These are phyloP conservation scores for Passiflora organensis DNA, from an alignment of 345 rosid genomes.

Conservation along the genomic window DNA sequence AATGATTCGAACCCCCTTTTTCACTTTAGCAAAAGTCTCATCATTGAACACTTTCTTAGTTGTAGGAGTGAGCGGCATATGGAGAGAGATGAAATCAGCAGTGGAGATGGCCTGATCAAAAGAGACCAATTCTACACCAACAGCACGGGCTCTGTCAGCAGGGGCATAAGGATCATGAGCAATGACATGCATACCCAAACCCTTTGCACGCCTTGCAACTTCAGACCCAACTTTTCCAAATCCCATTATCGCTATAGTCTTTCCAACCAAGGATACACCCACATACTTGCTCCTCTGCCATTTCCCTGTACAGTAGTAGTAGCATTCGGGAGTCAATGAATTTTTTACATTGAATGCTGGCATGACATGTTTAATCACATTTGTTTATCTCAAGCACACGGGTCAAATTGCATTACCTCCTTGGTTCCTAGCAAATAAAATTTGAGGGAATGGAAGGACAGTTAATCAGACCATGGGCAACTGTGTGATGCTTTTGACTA, in stretches of 20 bases:
- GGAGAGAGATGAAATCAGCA: conserved; percentile 74
- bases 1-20: conserved; percentile 71
- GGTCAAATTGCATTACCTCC: neutral
- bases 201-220: conserved; percentile 81
- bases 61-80: conserved; percentile 70
- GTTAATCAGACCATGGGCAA: too few species aligned
- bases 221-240: conserved; percentile 88
- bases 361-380: too few species aligned
- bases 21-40: conserved; percentile 55
- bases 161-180: conserved; percentile 86
- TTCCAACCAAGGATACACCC: conserved; percentile 74
- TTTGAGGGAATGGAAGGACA: too few species aligned
- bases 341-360: neutral
- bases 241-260: conserved; percentile 79
- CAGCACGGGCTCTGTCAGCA: conserved; percentile 70
- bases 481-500: too few species aligned
- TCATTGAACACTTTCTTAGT: conserved; percentile 64
- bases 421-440: too few species aligned
- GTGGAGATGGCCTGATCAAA: conserved; percentile 66
- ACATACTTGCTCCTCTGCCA: conserved; percentile 82
- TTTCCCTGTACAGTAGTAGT: conserved; percentile 41
- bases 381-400: too few species aligned
- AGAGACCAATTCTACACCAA: conserved; percentile 75
- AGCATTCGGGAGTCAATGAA: neutral
- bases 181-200: conserved; percentile 79